A percentile compares a stretch with the other conserved stretches of the same genome.
Evolutionary conservation across 225 moss, liverwort and hornwort genomes (phyloP).

Genomic region (Marchantia paleacea): DNA sequence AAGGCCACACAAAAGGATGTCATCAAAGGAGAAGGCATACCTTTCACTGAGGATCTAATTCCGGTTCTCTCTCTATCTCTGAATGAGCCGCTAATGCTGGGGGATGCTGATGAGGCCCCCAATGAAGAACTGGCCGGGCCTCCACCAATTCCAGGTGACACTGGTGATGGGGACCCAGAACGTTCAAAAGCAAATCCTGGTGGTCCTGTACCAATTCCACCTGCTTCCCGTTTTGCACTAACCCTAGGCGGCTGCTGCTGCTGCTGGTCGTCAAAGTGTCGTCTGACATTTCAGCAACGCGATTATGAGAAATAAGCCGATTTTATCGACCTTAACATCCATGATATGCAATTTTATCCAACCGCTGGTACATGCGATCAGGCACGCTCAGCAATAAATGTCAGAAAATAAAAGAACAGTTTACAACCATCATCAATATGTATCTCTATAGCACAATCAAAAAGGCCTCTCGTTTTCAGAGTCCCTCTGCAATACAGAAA

Average conservation of each 20-base stretch:
- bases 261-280: slow-evolving; percentile 17
- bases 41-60: slow-evolving; percentile 31
- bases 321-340: too few species aligned
- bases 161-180: slow-evolving; percentile 22
- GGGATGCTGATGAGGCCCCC: slow-evolving; percentile 20
- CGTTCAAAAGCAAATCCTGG: slow-evolving; percentile 45
- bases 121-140: slow-evolving; percentile 20
- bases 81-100: slow-evolving; percentile 26
- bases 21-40: background rate
- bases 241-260: slow-evolving; percentile 21
- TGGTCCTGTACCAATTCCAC: slow-evolving; percentile 30
- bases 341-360: too few species aligned
- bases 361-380: too few species aligned
- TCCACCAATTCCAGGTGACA: slow-evolving; percentile 15
- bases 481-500: too few species aligned
- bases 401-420: too few species aligned
- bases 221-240: slow-evolving; percentile 32
- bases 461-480: too few species aligned
- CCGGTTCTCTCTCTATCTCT: slow-evolving; percentile 34
- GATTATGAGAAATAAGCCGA: too few species aligned
- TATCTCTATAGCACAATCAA: too few species aligned
- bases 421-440: too few species aligned
- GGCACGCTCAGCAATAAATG: too few species aligned
- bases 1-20: background rate
- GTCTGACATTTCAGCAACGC: background rate